Conservation (phyloP, 352 stramenopile genomes). For the Globisporangium solare region DNA sequence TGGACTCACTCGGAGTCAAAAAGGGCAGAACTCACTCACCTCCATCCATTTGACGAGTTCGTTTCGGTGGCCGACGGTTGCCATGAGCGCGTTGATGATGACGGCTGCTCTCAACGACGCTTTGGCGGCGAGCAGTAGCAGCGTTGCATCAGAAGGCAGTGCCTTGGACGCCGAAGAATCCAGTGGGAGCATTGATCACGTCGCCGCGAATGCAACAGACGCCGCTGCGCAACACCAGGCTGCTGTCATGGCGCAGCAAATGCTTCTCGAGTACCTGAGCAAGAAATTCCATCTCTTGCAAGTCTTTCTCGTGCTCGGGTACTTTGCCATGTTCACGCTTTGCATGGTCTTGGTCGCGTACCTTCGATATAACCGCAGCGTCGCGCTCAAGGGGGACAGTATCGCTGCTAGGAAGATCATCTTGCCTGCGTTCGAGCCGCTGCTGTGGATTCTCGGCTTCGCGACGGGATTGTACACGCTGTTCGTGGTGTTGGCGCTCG, state of each 20-base stretch:
- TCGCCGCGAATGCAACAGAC: not conserved
- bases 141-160: no score
- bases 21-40: no score
- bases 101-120: no score
- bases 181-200: not conserved
- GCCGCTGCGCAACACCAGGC: not conserved
- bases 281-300: constrained; percentile 9
- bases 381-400: constrained; percentile 36
- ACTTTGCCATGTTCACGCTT: constrained; percentile 18
- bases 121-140: no score
- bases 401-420: constrained; percentile 43
- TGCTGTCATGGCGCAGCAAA: not conserved
- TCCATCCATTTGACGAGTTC: no score
- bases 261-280: constrained; percentile 7
- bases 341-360: constrained; percentile 25
- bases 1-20: no score
- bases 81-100: no score
- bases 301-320: constrained; percentile 4
- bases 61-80: no score
- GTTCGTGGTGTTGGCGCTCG: constrained; percentile 34
- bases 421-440: constrained; percentile 48
- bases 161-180: no score
- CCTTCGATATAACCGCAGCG: constrained; percentile 33
- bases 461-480: constrained; percentile 22
- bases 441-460: constrained; percentile 40